A percentile compares a stretch with the other conserved stretches of the same genome.
Conservation (phyloP, 257 asterid species). For the Capsicum chinense region DNA sequence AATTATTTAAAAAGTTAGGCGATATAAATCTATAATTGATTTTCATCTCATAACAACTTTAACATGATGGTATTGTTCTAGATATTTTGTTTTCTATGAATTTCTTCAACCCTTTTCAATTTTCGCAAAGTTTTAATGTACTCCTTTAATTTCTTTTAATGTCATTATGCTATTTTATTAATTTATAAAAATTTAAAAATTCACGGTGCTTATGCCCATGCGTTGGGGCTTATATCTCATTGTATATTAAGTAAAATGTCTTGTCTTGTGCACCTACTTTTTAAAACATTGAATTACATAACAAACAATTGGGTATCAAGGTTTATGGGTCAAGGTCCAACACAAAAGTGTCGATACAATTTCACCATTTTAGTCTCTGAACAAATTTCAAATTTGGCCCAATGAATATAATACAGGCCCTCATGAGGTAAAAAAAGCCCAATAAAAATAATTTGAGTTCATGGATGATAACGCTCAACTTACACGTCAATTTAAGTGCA, state of each 20-base stretch:
- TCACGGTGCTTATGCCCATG: background rate
- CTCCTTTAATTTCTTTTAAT: background rate
- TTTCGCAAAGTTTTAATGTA: background rate
- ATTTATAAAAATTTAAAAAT: background rate
- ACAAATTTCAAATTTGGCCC: background rate
- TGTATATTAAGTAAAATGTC: no score
- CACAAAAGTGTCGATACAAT: background rate
- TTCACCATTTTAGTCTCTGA: background rate
- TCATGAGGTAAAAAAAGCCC: background rate
- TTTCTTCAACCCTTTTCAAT: background rate
- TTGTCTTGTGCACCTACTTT: background rate
- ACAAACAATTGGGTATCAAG: background rate
- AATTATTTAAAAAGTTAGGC: background rate
- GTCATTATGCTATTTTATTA: background rate
- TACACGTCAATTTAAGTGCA: no score
- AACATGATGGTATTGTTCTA: background rate
- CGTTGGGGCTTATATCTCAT: no score
- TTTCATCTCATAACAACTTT: background rate
- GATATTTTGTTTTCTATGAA: background rate
- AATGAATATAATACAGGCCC: background rate
- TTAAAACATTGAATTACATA: background rate
- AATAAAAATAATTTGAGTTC: background rate
- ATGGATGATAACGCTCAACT: no score
- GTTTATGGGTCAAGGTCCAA: background rate
- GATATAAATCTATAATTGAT: background rate